These are phyloP conservation scores for Tetracladium setigerum DNA, from an alignment of 495 filamentous ascomycete species.

Conservation along the genomic window DNA sequence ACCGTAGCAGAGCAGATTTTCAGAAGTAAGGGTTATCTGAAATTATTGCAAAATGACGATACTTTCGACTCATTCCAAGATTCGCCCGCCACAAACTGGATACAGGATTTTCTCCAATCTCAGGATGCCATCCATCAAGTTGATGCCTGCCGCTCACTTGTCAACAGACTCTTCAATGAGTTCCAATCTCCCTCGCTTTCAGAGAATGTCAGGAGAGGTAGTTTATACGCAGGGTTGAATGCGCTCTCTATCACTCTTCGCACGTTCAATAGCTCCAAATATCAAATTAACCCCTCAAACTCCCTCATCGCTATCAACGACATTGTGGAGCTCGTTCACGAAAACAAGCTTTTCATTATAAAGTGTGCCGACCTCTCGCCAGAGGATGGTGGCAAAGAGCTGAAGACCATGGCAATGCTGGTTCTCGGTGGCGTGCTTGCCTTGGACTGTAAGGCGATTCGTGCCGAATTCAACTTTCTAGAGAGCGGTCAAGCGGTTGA, in stretches of 20 bases:
- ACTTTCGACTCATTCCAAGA: slow-evolving; percentile 50
- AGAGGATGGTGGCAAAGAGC: slow-evolving; percentile 30
- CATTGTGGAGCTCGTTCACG: slow-evolving; percentile 39
- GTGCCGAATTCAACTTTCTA: slow-evolving; percentile 62
- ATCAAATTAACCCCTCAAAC: slow-evolving; percentile 35
- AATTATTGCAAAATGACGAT: slow-evolving; percentile 48
- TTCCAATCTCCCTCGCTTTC: slow-evolving; percentile 46
- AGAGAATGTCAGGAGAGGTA: slow-evolving; percentile 29
- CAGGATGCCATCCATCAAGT: slow-evolving; percentile 61
- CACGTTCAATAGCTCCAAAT: slow-evolving; percentile 32
- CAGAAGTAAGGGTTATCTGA: slow-evolving; percentile 57
- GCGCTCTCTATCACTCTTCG: slow-evolving; percentile 36
- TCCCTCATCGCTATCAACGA: slow-evolving; percentile 43
- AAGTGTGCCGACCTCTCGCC: slow-evolving; percentile 26
- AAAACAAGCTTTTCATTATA: slow-evolving; percentile 38
- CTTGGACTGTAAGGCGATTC: slow-evolving; percentile 68
- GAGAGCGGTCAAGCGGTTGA: slow-evolving; percentile 49
- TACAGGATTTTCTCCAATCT: slow-evolving; percentile 65
- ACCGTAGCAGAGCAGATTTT: slow-evolving; percentile 71
- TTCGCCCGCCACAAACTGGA: slow-evolving; percentile 54
- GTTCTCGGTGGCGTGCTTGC: slow-evolving; percentile 64
- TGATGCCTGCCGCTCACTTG: slow-evolving; percentile 62
- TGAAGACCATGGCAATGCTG: slow-evolving; percentile 42
- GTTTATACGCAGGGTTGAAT: slow-evolving; percentile 33
- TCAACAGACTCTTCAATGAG: slow-evolving; percentile 59